Percentiles rank a stretch among this genome's conserved stretches.
phyloP scores from a whole-genome alignment of 2,329 filamentous ascomycete genomes.

The Onygenales sp. region DNA sequence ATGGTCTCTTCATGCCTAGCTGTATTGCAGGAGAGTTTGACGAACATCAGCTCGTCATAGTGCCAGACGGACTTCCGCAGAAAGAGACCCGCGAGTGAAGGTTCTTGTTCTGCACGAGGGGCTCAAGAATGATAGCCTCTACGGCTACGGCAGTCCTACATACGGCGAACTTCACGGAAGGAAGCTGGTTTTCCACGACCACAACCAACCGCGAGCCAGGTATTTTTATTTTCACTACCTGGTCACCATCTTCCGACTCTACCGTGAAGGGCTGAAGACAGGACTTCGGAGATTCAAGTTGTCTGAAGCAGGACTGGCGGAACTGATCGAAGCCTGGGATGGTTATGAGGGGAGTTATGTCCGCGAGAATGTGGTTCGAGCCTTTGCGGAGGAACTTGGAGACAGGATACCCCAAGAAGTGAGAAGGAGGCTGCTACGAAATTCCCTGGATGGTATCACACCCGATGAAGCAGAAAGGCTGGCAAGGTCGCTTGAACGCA shows the following conservation, averaged over 20 bases:
- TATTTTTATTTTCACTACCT: neutral
- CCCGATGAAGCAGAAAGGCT: neutral
- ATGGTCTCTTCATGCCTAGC: slow-evolving; percentile 1
- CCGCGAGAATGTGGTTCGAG: neutral
- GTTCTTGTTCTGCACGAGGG: neutral
- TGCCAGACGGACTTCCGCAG: neutral
- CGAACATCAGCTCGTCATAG: neutral
- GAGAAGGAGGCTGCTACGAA: neutral
- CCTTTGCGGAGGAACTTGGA: neutral
- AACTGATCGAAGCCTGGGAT: neutral
- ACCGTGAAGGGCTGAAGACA: neutral
- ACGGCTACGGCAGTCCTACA: neutral
- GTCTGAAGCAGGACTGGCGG: neutral
- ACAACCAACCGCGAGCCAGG: neutral
- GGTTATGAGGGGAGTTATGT: neutral
- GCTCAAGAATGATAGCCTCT: neutral
- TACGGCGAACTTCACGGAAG: neutral
- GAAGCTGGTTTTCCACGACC: neutral
- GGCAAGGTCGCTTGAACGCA: neutral
- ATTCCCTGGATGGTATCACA: neutral
- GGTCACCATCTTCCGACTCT: neutral
- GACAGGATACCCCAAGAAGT: neutral
- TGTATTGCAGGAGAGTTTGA: neutral
- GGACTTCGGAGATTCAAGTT: neutral
- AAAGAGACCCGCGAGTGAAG: neutral